Conservation (phyloP, 2,329 filamentous ascomycete genomes). For the Fusarium equiseti region DNA sequence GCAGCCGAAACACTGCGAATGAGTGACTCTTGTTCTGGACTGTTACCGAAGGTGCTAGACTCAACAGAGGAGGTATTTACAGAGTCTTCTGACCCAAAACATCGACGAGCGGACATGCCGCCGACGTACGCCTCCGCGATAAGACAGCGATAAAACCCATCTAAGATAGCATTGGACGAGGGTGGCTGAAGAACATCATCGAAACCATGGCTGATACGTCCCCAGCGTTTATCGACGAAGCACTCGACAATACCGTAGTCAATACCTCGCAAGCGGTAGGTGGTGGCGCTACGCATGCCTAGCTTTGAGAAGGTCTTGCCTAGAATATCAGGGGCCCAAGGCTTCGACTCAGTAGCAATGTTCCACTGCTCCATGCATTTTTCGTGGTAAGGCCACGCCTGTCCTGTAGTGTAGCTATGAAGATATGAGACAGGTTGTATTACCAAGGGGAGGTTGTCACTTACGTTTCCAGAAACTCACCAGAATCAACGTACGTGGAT, state of each 20-base stretch:
- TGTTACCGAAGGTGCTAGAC: not conserved
- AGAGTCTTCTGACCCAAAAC: not conserved
- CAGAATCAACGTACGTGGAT: not conserved
- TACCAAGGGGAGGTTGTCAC: not conserved
- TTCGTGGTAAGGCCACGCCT: not conserved
- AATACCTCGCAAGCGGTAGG: not conserved
- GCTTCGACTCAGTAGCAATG: not conserved
- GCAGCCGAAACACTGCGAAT: not conserved
- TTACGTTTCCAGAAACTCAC: not conserved
- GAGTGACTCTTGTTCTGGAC: not conserved
- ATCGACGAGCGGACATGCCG: not conserved
- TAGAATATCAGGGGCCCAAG: not conserved
- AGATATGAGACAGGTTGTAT: not conserved
- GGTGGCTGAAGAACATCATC: not conserved
- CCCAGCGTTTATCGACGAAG: not conserved
- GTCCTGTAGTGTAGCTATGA: not conserved
- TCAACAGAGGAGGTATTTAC: not conserved
- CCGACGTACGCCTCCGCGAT: not conserved
- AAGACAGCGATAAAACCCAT: not conserved
- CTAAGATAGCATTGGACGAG: not conserved
- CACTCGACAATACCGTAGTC: not conserved
- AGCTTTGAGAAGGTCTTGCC: not conserved
- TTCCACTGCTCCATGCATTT: not conserved
- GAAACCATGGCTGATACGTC: not conserved
- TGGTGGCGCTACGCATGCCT: not conserved